Base-by-base conservation (phyloP, 177 flowering plant genomes). In the Vitis hybrid region DNA sequence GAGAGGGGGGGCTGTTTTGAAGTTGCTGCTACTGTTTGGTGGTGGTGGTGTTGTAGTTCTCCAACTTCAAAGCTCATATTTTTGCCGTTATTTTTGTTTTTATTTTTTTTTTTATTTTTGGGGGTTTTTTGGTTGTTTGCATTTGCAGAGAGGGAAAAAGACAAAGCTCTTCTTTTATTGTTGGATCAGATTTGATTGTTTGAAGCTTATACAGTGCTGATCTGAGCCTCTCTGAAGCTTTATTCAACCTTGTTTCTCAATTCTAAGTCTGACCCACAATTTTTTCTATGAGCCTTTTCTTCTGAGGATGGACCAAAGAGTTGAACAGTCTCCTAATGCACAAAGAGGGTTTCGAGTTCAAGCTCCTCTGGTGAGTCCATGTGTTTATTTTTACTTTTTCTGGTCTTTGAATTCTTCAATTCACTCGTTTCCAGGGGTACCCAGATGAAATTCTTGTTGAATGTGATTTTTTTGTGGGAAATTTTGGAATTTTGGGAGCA, bases 331-430 rank as follows among this genome's bases (percentile, higher is more conserved):
- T 66, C 77, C 91, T 8, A 85, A 74, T 80, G 88, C 75, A 54
- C 87, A 71, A 26, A 87, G 93, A 75, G 90, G 85, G 9, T 72
- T 82, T 75, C 82, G 96, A 73, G 83, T 87, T 79, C 97, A 87
- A 84, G 90, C 98, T 83, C 97, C 97, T 72, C 64, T 91, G 83
- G 98, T 93, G 72, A 85, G 87, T 57, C 62, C 14, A 14, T 2
- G 50, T 64, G 52, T 71, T 45, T 68, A n/a, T 9, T 2, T 10
- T 9, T 15, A 50, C 66, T 18, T 55, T 54, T 64, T 9, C 57
- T n/a, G 7, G 50, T 30, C 15, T 40, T n/a, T 69, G 32, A 50
- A 8, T 49, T 13, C 32, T 40, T 60, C n/a, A 56, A 56, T 64
- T 67, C 17, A 26, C 40, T 19, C 54, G 54, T 32, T 60, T 67